A percentile compares a stretch with the other conserved stretches of the same genome.
These are phyloP conservation scores for Karstenula rhodostoma DNA, from an alignment of 2,329 filamentous ascomycete genomes.

Conservation along the genomic window DNA sequence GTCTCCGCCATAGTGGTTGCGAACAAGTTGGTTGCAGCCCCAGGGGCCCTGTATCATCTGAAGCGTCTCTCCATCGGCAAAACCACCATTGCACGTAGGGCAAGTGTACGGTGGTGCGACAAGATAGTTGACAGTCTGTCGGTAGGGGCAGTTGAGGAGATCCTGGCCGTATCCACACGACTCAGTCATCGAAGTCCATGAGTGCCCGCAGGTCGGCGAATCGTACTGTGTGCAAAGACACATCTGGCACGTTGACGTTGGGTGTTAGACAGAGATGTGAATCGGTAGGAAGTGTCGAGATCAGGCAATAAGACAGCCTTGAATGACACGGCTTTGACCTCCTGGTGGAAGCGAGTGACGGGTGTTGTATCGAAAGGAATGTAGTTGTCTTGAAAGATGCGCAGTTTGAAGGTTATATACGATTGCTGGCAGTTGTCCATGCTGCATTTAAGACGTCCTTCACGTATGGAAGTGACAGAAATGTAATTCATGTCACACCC, in stretches of 20 bases:
- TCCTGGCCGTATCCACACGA: conserved; percentile 54
- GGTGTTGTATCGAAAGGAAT: background rate
- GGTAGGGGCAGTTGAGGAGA: conserved; percentile 52
- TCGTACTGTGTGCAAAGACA: conserved; percentile 57
- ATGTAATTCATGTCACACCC: background rate
- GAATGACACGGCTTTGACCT: background rate
- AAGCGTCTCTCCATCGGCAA: conserved; percentile 38
- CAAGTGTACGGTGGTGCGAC: conserved; percentile 39
- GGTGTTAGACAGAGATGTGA: background rate
- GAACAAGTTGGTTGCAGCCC: conserved; percentile 43
- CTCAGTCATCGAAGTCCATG: conserved; percentile 57
- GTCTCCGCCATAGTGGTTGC: conserved; percentile 37
- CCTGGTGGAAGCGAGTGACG: background rate
- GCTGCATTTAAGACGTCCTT: background rate
- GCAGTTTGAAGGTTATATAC: background rate
- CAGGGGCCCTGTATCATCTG: conserved; percentile 44
- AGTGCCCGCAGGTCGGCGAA: conserved; percentile 57
- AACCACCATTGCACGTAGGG: conserved; percentile 39
- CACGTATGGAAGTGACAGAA: background rate
- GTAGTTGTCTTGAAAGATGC: conserved; percentile 3
- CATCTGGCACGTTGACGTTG: conserved; percentile 45
- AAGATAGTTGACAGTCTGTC: conserved; percentile 38
- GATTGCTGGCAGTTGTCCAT: background rate
- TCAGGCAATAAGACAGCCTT: background rate
- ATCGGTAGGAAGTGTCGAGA: background rate